Evolutionary conservation across 441 rosid genomes (phyloP), one percentile per base, ranked within the genome.

Genomic region (Raphanus hybrid): DNA sequence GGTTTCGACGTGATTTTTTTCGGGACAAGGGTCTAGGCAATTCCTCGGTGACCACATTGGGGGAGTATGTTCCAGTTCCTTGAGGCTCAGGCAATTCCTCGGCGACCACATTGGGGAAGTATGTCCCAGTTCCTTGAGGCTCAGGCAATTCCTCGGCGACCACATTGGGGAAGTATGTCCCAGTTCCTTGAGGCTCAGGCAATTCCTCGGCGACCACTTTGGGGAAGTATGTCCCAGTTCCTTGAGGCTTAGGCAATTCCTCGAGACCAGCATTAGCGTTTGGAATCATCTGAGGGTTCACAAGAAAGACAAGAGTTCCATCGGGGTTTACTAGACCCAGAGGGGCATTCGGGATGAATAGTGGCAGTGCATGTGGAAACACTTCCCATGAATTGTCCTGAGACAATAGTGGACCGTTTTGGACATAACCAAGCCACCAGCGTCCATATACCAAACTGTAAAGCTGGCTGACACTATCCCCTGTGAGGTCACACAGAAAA

Each of bases 171-270:
- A 93, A 87, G 86, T 90, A 90, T 18, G 97, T 93, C 79, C 97
- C 98, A 9, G 92, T 93, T 81, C 97, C 98, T 41, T 92, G 85
- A 55, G 87, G 91, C 82, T 86, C 90, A 66, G 88, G 80, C 82
- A 80, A 69, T 62, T 92, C 98, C 67, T 93, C 92, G 23, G 26
- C 26, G 26, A 23, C 98, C 92, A 82, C 76, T 82, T 86, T 90
- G 43, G 97, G 94, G 70, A 93, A 87, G 86, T 90, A 90, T 18
- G 97, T 93, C 79, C 97, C 98, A 9, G 92, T 93, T 81, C 97
- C 98, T 41, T 92, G 85, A 55, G 87, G 91, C 82, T 86, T 92
- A 66, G 88, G 80, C 82, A 80, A 69, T 62, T 92, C 98, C 67
- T 93, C 92, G 23, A 85, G 70, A 29, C 83, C 86, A 81, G 83